Evolutionary conservation across 768 basidiomycete species (phyloP), one percentile per base, ranked within the genome.

Genomic region (Hygrocybe coccinea): DNA sequence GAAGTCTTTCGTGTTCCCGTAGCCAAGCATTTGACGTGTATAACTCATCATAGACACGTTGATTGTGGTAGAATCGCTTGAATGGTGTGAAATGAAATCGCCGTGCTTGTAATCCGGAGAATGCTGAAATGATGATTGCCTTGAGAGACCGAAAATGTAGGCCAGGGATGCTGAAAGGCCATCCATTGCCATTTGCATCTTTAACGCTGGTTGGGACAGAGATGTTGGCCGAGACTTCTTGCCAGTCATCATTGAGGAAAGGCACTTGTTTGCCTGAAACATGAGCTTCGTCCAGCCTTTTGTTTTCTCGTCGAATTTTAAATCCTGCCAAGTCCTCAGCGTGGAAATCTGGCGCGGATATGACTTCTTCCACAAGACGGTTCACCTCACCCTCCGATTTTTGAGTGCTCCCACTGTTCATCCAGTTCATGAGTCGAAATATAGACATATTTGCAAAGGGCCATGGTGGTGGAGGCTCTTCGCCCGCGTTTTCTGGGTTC

Each of bases 381-480:
- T 50, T 43, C 54, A 62, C 1, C n/a, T 53, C 25, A 24, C 37
- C 1, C 11, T 46, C 24, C 36, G 59, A 11, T 55, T 33, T 24
- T 33, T 59, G 0, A 60, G 55, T 14, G 54, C 54, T 29, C 54
- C 39, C 24, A 48, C 61, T 0, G 2, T 56, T 58, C 15, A 52
- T 51, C 36, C 61, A 61, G 12, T 47, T 57, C 50, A 67, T 60
- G 9, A 62, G 17, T 21, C 50, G 0, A 65, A 68, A 10, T 70
- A 54, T 3, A 60, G 67, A 0, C 64, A 69, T 1, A 73, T 56
- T 52, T 69, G 69, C 54, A 71, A 73, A 34, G 71, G 69, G 0
- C 54, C 54, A 55, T 2, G 54, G 54, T 35, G 54, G 54, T 5
- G 47, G 12, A 7, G 22, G 10, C 11, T 33, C 14, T 8, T 34